Evolutionary conservation across 345 rosid genomes (phyloP), one percentile per base, ranked within the genome.

Genomic region (Excoecaria cochinchinensis): DNA sequence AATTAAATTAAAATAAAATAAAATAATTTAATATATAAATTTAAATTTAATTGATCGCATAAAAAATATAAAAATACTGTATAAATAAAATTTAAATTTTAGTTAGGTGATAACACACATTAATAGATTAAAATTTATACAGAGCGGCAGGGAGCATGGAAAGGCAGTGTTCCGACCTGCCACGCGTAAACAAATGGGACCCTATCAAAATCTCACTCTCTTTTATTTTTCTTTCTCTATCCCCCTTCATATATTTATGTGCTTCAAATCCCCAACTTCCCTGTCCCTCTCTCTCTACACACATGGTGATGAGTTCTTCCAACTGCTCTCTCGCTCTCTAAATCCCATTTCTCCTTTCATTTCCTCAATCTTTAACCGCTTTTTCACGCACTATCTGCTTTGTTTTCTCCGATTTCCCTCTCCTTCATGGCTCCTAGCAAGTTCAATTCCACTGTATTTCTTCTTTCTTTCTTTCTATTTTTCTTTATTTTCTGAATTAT

Each of bases 361-460:
- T 15, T 52, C 8, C 61, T 8, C 16, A 57, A 16, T 52, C 31
- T 38, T 24, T 70, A 58, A 67, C 68, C 31, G 72, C 72, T 72
- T 72, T 46, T 73, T n/a, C n/a, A n/a, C n/a, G n/a, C n/a, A n/a
- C 10, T 13, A 3, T 64, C 46, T 62, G 40, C 17, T 10, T 58
- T 62, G n/a, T 25, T 50, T 24, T 39, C 69, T 25, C 74, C 65
- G n/a, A 51, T 44, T n/a, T 31, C 10, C 16, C 52, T 46, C 48
- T 19, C 73, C 25, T 39, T 51, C 81, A 90, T 90, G 94, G 79
- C 94, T 80, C 86, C 92, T 40, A 58, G 74, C 86, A 78, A 88
- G 82, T 67, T 84, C 76, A 72, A 82, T 78, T 44, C 87, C 31
- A 70, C 86, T 81, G 94, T 90, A 87, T 75, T 70, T 25, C 70